Evolutionary conservation across 176 grass and related monocot species (phyloP), one percentile per base, ranked within the genome.

Genomic region (Carex scoparia): DNA sequence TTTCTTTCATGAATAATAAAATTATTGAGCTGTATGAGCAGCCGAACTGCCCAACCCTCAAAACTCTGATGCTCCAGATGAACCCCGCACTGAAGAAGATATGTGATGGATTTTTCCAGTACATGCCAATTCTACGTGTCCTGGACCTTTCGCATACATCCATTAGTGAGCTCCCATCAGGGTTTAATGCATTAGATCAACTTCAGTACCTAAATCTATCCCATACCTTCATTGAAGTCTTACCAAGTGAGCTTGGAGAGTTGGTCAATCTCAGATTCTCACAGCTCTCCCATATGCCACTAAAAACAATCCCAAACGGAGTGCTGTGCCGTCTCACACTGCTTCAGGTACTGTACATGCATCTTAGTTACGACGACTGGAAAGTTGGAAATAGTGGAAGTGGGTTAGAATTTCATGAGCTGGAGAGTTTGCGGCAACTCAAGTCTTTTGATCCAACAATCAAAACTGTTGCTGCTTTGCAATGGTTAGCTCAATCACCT

Each of bases 291-390:
- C 1, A 79, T 79, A 94, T 87, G 90, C 92, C 90, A 32, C 73
- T 94, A 83, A 87, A 86, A 28, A 82, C 69, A 59, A 97, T 97
- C 70, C 90, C 94, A 1, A 27, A 81, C 53, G 87, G 89, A 30
- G 84, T 94, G 44, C 90, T 97, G 79, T 82, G 86, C 57, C 82
- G 85, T 42, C 86, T 97, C 63, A 84, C 61, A 30, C 81, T 80
- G 54, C 84, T 97, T 72, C 94, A 92, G 55, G 90, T 94, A 16
- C 63, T 97, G 61, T 90, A 94, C 80, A 97, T 97, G 92, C 89
- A 92, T 58, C 81, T 90, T 27, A 94, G 94, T 75, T 97, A 94
- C 4, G 86, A 86, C 13, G 86, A 92, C 56, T 92, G 92, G 94
- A 94, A 91, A 80, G 92, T 92, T 31, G 90, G 81, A 14, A 18